Evolutionary conservation across 2,329 filamentous ascomycete genomes (phyloP), one percentile per base, ranked within the genome.

Genomic region (Alternaria ventricosa): DNA sequence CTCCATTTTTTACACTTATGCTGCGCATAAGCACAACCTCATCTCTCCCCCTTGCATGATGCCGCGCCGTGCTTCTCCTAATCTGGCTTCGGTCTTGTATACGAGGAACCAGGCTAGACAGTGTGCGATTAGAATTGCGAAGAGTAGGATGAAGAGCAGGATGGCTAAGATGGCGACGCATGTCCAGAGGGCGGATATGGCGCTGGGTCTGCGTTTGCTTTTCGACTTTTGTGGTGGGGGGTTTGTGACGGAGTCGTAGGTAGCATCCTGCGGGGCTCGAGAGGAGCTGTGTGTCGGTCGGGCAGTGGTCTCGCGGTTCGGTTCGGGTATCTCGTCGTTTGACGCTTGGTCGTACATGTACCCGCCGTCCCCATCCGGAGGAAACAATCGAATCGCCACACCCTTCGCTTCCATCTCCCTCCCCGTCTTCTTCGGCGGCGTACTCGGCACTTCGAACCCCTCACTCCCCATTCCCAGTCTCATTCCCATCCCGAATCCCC

Each of bases 1-100:
- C 27, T 41, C 36, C n/a, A 18, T 41, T 36, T 23, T 4, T n/a
- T 5, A 9, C 49, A 2, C 30, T 53, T 46, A 65, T 7, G 61
- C 12, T 27, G 61, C 67, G 51, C 74, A 78, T 15, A 78, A 67
- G 69, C 74, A 78, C 8, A 78, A 36, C 46, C 71, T 68, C 74
- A 77, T 78, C 30, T 78, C 74, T 11, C 76, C 73, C 3, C 74
- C 69, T 36, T 64, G 66, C 36, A 75, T 23, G 13, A 78, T 36
- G 8, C 72, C 73, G 13, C 58, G 63, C 9, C 70, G 63, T 33
- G 70, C 65, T 30, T 75, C 72, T 13, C 70, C 73, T 4, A 78
- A 51, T 18, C 72, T 54, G 3, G 69, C 70, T 51, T 76, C 75
- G 0, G 73, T 75, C 30, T 75, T 77, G 58, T 73, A 75, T 11